These are phyloP conservation scores for Fonsecaea pugnacius DNA, from an alignment of 2,329 filamentous ascomycete genomes.

Conservation along the genomic window DNA sequence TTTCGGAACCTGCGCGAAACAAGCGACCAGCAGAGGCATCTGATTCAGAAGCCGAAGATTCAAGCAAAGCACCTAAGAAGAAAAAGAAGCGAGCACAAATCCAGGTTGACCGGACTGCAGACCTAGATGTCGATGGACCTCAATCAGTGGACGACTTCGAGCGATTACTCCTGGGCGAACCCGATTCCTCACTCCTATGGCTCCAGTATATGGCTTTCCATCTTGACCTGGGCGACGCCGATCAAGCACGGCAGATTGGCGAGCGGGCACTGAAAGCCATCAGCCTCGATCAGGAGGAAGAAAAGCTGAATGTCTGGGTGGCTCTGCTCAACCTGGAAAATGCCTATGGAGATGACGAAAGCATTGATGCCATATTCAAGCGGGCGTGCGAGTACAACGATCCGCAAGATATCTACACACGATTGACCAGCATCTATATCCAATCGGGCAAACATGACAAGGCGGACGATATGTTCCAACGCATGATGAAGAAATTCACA, in stretches of 20 bases:
- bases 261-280: constrained; percentile 91
- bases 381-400: constrained; percentile 94
- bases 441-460: constrained; percentile 83
- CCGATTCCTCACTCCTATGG: constrained; percentile 92
- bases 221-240: constrained; percentile 84
- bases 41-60: constrained; percentile 58
- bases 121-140: constrained; percentile 84
- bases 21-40: constrained; percentile 59
- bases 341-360: constrained; percentile 81
- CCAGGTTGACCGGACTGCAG: constrained; percentile 86
- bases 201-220: constrained; percentile 99
- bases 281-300: constrained; percentile 84
- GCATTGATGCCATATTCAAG: constrained; percentile 83
- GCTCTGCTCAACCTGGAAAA: constrained; percentile 94
- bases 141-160: constrained; percentile 92
- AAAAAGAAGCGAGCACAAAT: constrained; percentile 77
- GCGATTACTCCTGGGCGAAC: constrained; percentile 85
- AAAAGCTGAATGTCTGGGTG: constrained; percentile 95
- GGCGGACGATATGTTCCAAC: constrained; percentile 85
- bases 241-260: constrained; percentile 84
- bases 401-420: constrained; percentile 83
- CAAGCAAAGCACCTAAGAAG: constrained; percentile 62
- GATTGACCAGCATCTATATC: constrained; percentile 92
- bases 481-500: constrained; percentile 84
- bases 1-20: constrained; percentile 16